Evolutionary conservation across 129 eudicot genomes (phyloP), one percentile per base, ranked within the genome.

Genomic region (Artemisia tridentata): DNA sequence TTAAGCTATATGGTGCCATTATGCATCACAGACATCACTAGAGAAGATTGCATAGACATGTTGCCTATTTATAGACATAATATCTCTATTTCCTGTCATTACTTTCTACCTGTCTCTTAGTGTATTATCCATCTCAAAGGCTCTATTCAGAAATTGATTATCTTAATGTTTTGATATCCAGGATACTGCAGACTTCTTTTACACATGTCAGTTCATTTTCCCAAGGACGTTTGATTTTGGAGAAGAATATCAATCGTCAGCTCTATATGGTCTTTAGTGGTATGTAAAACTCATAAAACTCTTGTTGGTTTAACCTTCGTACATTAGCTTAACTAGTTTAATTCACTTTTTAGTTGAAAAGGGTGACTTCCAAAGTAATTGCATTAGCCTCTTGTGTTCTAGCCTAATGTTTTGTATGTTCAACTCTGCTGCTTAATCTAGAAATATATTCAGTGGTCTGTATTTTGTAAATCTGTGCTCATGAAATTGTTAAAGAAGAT

Each of bases 131-230:
- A 7, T 55, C 21, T 55, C 60, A 7, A 55, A 55, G 13, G 11
- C 3, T 58, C 2, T 21, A 23, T 14, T 60, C 65, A 1, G 46
- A 27, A 1, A 15, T 27, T 60, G 29, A 60, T 27, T 60, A 60
- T 25, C n/a, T 4, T 10, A 38, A 12, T 60, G 46, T 27, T 60
- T 27, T 60, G 41, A 27, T 25, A 27, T 4, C 31, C 65, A 13
- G 65, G 65, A 60, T 60, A 60, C 19, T 71, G 58, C 53, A 51
- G 81, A 60, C 69, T 7, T 79, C 54, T 67, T 76, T 49, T 72
- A 43, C 76, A 65, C 49, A 38, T 47, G 17, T 29, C 65, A 60
- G 18, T 60, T 27, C 63, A 57, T 20, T 27, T 60, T 27, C 12
- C 14, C 18, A 53, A 62, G 63, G 65, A 69, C 34, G 61, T 50